These are phyloP conservation scores for Torulaspora franciscae DNA, from an alignment of 805 yeast species.

Conservation along the genomic window DNA sequence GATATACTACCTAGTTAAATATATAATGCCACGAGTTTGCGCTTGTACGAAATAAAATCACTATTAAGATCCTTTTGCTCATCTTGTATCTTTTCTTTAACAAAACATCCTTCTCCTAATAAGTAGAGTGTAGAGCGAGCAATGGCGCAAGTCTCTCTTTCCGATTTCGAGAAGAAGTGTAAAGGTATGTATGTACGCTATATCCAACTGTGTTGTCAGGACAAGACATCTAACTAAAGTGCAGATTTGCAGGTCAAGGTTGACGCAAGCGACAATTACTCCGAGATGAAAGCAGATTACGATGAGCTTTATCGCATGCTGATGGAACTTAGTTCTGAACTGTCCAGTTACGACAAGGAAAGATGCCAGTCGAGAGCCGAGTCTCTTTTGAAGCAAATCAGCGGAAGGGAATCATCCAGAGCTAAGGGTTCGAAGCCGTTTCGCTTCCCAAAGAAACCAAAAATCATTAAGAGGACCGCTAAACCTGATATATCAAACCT, in stretches of 20 bases:
- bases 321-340: conserved; percentile 9
- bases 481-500: not conserved
- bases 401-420: conserved; percentile 4
- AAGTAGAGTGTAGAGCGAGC: not conserved
- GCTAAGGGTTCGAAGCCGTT: conserved; percentile 1
- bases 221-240: not conserved
- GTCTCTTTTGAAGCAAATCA: conserved; percentile 13
- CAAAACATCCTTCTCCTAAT: not conserved
- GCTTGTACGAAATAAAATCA: conserved; percentile 14
- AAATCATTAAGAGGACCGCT: not conserved
- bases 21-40: conserved; percentile 12
- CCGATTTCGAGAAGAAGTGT: not conserved
- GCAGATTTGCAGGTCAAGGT: conserved; percentile 4
- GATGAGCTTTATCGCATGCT: conserved; percentile 12
- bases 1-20: conserved; percentile 6
- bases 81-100: not conserved
- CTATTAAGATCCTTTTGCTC: not conserved
- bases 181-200: not conserved
- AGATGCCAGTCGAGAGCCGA: conserved; percentile 16
- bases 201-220: not conserved
- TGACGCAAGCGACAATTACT: conserved; percentile 1
- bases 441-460: conserved; percentile 8
- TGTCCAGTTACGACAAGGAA: conserved; percentile 22
- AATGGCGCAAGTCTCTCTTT: not conserved
- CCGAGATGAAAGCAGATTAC: conserved; percentile 10